A percentile compares a stretch with the other conserved stretches of the same genome.
Conservation (phyloP, 2,329 filamentous ascomycete genomes). For the Colletotrichum tofieldiae region DNA sequence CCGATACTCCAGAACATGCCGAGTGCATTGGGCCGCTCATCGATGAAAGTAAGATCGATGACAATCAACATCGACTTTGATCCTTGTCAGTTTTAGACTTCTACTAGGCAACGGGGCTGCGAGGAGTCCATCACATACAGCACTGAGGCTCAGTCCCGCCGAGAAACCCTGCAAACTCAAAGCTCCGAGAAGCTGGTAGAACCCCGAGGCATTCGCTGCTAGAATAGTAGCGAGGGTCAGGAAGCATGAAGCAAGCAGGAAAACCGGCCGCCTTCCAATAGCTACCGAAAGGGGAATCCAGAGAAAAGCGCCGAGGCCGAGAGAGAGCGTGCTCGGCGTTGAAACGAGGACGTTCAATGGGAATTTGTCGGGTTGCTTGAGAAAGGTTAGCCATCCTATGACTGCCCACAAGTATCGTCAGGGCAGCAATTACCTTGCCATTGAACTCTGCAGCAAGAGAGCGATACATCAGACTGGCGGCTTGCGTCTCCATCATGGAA, state of each 20-base stretch:
- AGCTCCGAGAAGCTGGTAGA: slow-evolving; percentile 49
- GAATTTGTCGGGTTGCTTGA: slow-evolving; percentile 19
- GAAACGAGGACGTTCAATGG: slow-evolving; percentile 32
- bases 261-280: slow-evolving; percentile 55
- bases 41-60: slow-evolving; percentile 57
- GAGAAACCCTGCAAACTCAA: slow-evolving; percentile 53
- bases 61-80: slow-evolving; percentile 53
- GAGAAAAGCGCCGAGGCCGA: slow-evolving; percentile 54
- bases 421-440: slow-evolving; percentile 37
- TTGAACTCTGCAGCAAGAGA: slow-evolving; percentile 46
- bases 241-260: slow-evolving; percentile 48
- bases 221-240: slow-evolving; percentile 44
- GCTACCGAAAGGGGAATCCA: slow-evolving; percentile 56
- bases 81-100: not conserved
- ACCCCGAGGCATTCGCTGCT: slow-evolving; percentile 48
- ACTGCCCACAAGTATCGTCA: too few species aligned
- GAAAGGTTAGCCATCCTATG: slow-evolving; percentile 42
- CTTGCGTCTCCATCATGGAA: slow-evolving; percentile 46
- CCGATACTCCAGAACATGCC: slow-evolving; percentile 54
- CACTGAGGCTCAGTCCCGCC: slow-evolving; percentile 51
- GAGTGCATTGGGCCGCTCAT: slow-evolving; percentile 53
- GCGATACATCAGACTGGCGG: slow-evolving; percentile 45
- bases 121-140: slow-evolving; percentile 44
- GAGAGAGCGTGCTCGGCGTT: slow-evolving; percentile 48
- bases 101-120: not conserved